These are phyloP conservation scores for Neonectria sp. DNA, from an alignment of 2,329 filamentous ascomycete species.

Conservation along the genomic window DNA sequence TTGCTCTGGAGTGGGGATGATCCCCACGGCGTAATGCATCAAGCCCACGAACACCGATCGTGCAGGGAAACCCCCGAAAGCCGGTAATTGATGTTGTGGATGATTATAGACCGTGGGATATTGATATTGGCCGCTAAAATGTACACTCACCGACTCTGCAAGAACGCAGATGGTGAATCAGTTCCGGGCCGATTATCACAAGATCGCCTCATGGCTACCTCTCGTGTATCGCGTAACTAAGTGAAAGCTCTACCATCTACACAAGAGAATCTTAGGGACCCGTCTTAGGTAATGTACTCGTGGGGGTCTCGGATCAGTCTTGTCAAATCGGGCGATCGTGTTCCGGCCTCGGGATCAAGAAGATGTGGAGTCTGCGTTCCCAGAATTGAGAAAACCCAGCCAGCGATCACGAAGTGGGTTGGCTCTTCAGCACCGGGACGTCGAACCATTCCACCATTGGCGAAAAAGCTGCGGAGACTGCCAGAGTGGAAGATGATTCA, in stretches of 20 bases:
- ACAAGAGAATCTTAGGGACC: neutral
- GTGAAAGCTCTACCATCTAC: neutral
- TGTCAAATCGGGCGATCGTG: constrained; percentile 20
- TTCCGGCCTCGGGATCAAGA: constrained; percentile 6
- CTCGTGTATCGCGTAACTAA: neutral
- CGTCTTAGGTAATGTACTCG: constrained; percentile 8
- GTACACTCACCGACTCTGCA: neutral
- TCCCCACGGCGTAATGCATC: neutral
- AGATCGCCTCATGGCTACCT: neutral
- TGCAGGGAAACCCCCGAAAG: too few relatives aligned
- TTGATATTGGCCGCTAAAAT: too few relatives aligned
- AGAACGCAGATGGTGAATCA: neutral
- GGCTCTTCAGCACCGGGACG: neutral
- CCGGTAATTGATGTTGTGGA: too few relatives aligned
- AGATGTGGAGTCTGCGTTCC: constrained; percentile 2
- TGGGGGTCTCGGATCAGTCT: constrained; percentile 20
- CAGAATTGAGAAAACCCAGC: neutral
- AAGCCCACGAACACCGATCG: neutral
- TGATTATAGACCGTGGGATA: neutral
- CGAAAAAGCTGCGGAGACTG: neutral
- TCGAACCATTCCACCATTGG: neutral
- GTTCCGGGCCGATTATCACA: neutral
- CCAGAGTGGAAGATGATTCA: neutral
- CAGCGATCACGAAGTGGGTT: neutral
- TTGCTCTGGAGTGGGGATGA: neutral